Base-by-base conservation (phyloP, 2,329 filamentous ascomycete species). In the Decorospora gaudefroyi region DNA sequence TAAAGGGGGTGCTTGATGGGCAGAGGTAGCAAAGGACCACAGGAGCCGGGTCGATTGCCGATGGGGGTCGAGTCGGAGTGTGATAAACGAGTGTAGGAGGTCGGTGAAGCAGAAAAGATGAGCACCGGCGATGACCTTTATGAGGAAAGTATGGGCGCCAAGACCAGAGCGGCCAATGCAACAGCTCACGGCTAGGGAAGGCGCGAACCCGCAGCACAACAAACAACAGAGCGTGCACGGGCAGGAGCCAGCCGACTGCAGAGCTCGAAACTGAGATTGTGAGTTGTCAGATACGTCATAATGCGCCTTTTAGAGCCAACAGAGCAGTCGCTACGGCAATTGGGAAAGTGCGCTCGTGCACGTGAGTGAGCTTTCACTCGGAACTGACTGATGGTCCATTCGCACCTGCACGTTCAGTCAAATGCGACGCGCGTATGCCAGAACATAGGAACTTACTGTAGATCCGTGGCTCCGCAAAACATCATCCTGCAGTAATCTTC, bases 51-150 rank as follows among this genome's bases (percentile, higher is more conserved):
- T 22, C 38, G 26, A 30, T 27, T 23, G 32, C 38, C 29, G 27
- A 22, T 47, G 29, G 34, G 38, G 49, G 51, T 51, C 48, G 46
- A 33, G 19, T 36, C 31, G 41, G 36, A 39, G 52, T 53, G 30
- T 38, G 45, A 30, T 44, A 49, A 64, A 54, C 45, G 61, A 65
- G 53, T 53, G 61, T 65, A 61, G 53, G 47, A 48, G 46, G 49
- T 50, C 36, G 51, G 48, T 49, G 53, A 25, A 32, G 42, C 47
- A 30, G 36, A 42, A 49, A 43, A 29, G 19, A 43, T 42, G 46
- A 40, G 44, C 29, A 29, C 15, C 27, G 30, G 36, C 16, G 30
- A 39, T 30, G 32, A 28, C 3, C 22, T 44, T 33, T 58, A 56
- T 54, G 29, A 34, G 39, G 28, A 23, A 49, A 28, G 51, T 34